phyloP scores from a whole-genome alignment of 352 stramenopile species.

The Heterotrichella gracilis region DNA sequence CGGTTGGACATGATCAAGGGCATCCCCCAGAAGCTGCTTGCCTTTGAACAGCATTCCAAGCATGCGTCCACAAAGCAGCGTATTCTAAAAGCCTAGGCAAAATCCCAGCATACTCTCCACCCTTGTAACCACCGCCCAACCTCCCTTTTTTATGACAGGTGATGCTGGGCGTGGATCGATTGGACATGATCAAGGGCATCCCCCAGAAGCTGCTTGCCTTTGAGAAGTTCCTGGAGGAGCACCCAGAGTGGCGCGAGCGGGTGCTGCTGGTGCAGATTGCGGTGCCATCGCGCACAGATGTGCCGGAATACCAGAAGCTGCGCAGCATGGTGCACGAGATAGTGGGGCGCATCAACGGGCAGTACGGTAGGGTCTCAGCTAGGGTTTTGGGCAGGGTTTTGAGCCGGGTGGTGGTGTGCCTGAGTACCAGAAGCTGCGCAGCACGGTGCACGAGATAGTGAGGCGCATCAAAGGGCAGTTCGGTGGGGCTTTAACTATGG shows the following conservation, averaged over 20 bases:
- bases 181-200: slow-evolving; percentile 77
- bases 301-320: no score
- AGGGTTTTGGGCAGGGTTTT: no score
- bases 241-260: slow-evolving; percentile 38
- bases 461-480: no score
- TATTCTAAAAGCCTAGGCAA: neutral
- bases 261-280: slow-evolving; percentile 32
- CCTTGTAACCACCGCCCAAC: neutral
- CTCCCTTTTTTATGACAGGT: slow-evolving; percentile 19
- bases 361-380: no score
- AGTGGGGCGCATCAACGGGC: no score
- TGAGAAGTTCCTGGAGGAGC: slow-evolving; percentile 52
- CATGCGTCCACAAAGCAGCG: neutral
- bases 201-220: slow-evolving; percentile 76
- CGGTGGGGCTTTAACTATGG: no score
- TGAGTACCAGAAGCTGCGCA: no score
- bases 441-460: no score
- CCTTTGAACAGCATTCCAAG: neutral
- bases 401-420: no score
- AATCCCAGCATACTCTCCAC: neutral
- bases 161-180: slow-evolving; percentile 52
- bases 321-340: no score
- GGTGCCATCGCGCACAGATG: no score
- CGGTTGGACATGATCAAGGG: slow-evolving; percentile 39
- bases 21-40: slow-evolving; percentile 30